Base-by-base conservation (phyloP, 495 filamentous ascomycete species). In the Penicillium simplicissimum region DNA sequence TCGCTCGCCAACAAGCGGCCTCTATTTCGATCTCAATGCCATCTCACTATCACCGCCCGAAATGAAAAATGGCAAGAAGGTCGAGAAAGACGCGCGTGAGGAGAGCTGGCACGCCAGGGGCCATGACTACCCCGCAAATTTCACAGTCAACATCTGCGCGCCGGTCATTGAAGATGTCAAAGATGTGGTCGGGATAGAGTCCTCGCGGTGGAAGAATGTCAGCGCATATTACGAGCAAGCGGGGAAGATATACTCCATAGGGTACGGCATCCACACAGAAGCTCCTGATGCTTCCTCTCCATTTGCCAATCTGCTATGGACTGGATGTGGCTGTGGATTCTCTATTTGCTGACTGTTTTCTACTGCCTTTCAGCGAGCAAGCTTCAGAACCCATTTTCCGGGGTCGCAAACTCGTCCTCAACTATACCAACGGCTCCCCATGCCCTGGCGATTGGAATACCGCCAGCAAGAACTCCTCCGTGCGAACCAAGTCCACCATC, bases 121-220 rank as follows among this genome's bases (percentile, higher is more conserved):
- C 25, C 90, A 88, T 65, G 93, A 97, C 71, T 92, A 96, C 69
- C 82, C 81, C 25, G 84, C 88, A 14, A 98, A 98, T 75, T 98
- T 99, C 71, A 97, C 93, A 1, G 70, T 99, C 57, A 99, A 99
- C 69, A 88, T 99, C 65, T 99, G 96, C 75, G 88, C 84, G 47
- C 84, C 93, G 1, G 92, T 97, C 23, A 84, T 98, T 35, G 90
- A 96, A 64, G 74, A 83, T 33, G 73, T 94, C 19, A 81, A 87
- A 23, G 81, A 93, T 64, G 88, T 93, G 8, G 83, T 86, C 15
- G 90, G 87, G 0, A 74, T 98, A 13, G 81, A 88, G 0, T 78
- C 85, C 60, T 67, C 76, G 52, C 67, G 79, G 38, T 92, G 87
- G 87, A 81, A 79, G 78, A 96, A 97, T 71, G 84, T 98, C 66